A percentile compares a stretch with the other conserved stretches of the same genome.
Evolutionary conservation across 331 rosid genomes (phyloP).

Genomic region (Malus hybrid): DNA sequence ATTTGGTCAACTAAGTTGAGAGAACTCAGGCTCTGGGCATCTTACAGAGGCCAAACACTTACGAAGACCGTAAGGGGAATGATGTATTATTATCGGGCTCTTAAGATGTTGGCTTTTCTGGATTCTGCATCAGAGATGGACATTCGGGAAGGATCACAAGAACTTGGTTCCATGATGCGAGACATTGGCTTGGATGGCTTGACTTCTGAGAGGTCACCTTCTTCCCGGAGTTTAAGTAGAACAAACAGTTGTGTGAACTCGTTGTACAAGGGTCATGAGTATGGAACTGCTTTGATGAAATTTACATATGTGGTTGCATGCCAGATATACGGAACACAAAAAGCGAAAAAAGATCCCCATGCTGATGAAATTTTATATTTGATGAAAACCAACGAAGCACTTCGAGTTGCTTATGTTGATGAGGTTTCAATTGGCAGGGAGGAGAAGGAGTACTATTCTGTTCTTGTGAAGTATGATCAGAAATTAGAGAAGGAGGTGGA

Average conservation of each 20-base stretch:
- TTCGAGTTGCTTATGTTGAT: slow-evolving; percentile 81
- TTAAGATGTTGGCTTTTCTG: slow-evolving; percentile 87
- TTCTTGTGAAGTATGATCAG: slow-evolving; percentile 81
- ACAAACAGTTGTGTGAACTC: slow-evolving; percentile 50
- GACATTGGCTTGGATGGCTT: slow-evolving; percentile 40
- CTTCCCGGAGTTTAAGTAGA: slow-evolving; percentile 60
- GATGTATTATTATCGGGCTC: slow-evolving; percentile 95
- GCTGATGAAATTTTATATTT: slow-evolving; percentile 75
- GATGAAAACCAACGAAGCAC: slow-evolving; percentile 74
- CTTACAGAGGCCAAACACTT: slow-evolving; percentile 89
- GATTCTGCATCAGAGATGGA: slow-evolving; percentile 98
- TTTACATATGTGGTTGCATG: slow-evolving; percentile 94
- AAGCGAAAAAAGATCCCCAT: slow-evolving; percentile 71
- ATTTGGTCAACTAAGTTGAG: slow-evolving; percentile 70
- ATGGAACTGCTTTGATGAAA: slow-evolving; percentile 78
- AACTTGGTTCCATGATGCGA: slow-evolving; percentile 62
- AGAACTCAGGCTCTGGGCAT: slow-evolving; percentile 98
- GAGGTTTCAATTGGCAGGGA: slow-evolving; percentile 62
- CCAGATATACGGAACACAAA: slow-evolving; percentile 87
- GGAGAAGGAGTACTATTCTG: slow-evolving; percentile 59
- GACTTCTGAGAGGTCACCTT: slow-evolving; percentile 37
- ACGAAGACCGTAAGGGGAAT: slow-evolving; percentile 92
- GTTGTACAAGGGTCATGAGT: slow-evolving; percentile 87
- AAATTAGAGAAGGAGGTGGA: slow-evolving; percentile 66
- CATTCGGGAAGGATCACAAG: slow-evolving; percentile 78